phyloP scores from a whole-genome alignment of 192 early-diverging fungal genomes.

The Coemansia sp. region DNA sequence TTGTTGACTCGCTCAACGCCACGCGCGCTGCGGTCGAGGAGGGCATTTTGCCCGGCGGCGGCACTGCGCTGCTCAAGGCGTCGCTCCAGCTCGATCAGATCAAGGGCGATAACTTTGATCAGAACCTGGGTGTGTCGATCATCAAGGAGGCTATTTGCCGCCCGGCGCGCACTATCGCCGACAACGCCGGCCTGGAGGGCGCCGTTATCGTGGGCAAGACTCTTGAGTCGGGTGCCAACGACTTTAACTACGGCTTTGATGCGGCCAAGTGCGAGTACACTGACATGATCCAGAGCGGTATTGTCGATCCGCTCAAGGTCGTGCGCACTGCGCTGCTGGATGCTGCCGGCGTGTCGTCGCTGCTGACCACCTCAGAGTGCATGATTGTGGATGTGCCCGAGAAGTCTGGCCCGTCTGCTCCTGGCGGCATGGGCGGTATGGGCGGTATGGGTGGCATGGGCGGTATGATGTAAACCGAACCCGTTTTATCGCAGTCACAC shows the following conservation, averaged over 20 bases:
- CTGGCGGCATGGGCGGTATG: slow-evolving; percentile 70
- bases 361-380: slow-evolving; percentile 97
- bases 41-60: slow-evolving; percentile 99
- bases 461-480: slow-evolving; percentile 51
- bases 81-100: slow-evolving; percentile 75
- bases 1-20: slow-evolving; percentile 97
- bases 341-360: slow-evolving; percentile 93
- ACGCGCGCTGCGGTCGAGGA: slow-evolving; percentile 99
- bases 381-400: slow-evolving; percentile 97
- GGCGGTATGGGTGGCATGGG: slow-evolving; percentile 75
- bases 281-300: slow-evolving; percentile 96
- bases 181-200: slow-evolving; percentile 98
- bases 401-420: slow-evolving; percentile 60
- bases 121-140: slow-evolving; percentile 96
- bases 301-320: slow-evolving; percentile 99
- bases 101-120: slow-evolving; percentile 98
- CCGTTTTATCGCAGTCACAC: not conserved
- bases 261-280: slow-evolving; percentile 88
- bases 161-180: slow-evolving; percentile 91
- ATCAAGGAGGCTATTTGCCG: slow-evolving; percentile 91
- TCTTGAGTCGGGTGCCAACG: slow-evolving; percentile 71
- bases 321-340: slow-evolving; percentile 97
- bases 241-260: slow-evolving; percentile 95
- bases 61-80: slow-evolving; percentile 94
- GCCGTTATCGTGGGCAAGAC: slow-evolving; percentile 94